Base-by-base conservation (phyloP, 179 eudicot genomes). In the Carnegiea gigantea region DNA sequence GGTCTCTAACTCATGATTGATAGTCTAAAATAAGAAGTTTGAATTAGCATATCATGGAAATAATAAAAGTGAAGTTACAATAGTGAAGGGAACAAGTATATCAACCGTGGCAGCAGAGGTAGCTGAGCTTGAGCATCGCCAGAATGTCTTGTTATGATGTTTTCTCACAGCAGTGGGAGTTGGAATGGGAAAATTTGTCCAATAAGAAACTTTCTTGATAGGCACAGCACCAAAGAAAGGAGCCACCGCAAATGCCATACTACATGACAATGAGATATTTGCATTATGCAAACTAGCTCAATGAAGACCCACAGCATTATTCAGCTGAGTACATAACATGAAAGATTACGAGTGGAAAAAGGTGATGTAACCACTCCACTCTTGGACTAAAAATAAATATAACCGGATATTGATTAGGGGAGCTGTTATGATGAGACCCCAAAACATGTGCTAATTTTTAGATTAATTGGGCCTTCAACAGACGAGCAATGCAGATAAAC, bases 1-100 rank as follows among this genome's bases (percentile, higher is more conserved):
- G 81, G 70, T 91, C 84, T 92, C 97, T 12, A 88, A 74, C 75
- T 88, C 92, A 73, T 43, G 77, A 38, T 81, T 67, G 4, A 76
- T 77, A 24, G 71, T 74, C 87, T 79, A 46, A 46, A 79, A 77
- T 64, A 73, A 23, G 46, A 77, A 53, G 28, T 68, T 9, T n/a
- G 30, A 49, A 53, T 46, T 54, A 81, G 40, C 6, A 59, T 14
- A 60, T 77, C 21, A 46, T 43, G 51, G 70, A 75, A 48, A 72
- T 36, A 43, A 73, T 28, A 80, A 80, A 60, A 12, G 57, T 70
- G 1, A 51, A 70, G 4, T 17, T 8, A 17, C 43, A 24, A 15
- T 15, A 43, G 26, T 26, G 54, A 83, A 17, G 70, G 70, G 72
- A 76, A 81, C 38, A 54, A 64, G 75, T 48, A 44, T 17, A 79